phyloP scores from a whole-genome alignment of 352 stramenopile species.

The Globisporangium alternatum region DNA sequence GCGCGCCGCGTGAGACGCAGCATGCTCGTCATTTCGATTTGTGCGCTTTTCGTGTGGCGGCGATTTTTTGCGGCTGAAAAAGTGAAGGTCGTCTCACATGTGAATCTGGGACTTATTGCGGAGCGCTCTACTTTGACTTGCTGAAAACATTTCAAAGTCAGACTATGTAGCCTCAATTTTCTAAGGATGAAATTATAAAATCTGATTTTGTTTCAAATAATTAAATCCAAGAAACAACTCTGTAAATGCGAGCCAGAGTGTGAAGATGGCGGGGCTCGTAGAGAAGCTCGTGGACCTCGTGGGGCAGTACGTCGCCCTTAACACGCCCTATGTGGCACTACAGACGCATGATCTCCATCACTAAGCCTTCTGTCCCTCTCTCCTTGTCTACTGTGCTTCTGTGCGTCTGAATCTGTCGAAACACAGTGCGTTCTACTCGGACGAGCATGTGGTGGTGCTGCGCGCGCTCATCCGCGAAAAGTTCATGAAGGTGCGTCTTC shows the following conservation, averaged over 20 bases:
- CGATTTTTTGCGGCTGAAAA: background rate
- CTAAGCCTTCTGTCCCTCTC: background rate
- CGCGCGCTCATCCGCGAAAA: conserved; percentile 83
- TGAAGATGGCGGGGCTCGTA: conserved; percentile 72
- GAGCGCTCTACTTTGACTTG: background rate
- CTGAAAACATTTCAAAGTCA: background rate
- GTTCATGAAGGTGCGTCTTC: conserved; percentile 70
- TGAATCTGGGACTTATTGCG: background rate
- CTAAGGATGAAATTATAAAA: background rate
- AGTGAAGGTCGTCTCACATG: conserved; percentile 9
- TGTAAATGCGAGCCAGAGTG: conserved; percentile 2
- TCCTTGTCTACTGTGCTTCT: background rate
- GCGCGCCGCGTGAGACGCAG: conserved; percentile 13
- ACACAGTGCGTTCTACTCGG: conserved; percentile 82
- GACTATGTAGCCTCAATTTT: background rate
- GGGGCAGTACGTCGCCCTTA: conserved; percentile 43
- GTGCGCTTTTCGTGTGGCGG: conserved; percentile 4
- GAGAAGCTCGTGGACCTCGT: conserved; percentile 87
- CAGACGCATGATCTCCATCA: background rate
- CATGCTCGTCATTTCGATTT: conserved; percentile 14
- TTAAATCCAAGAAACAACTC: background rate
- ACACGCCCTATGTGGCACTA: background rate
- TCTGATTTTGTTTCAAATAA: too few species aligned
- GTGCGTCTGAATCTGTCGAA: background rate
- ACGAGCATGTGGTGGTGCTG: conserved; percentile 87